A percentile compares a stretch with the other conserved stretches of the same genome.
Conservation (phyloP, 1,284 basidiomycete genomes). For the Ceratobasidium sp. region DNA sequence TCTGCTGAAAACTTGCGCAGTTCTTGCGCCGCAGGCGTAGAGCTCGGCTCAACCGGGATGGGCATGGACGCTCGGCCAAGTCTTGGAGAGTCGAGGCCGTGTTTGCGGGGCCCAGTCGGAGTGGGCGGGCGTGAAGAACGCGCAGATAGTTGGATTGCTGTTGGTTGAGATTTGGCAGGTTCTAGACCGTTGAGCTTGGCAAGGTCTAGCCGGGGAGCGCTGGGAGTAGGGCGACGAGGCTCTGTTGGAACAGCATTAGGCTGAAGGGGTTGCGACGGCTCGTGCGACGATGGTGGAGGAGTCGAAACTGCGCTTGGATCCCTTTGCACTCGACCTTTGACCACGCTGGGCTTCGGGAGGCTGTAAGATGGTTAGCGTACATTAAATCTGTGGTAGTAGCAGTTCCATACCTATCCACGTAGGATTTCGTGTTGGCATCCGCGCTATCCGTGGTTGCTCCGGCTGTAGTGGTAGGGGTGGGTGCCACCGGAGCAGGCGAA, state of each 20-base stretch:
- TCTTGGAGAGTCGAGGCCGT: constrained; percentile 39
- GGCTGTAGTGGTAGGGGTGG: constrained; percentile 46
- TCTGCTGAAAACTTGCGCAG: constrained; percentile 63
- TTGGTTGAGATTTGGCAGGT: constrained; percentile 51
- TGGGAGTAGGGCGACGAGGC: constrained; percentile 40
- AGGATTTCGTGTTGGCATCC: constrained; percentile 37
- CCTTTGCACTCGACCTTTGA: constrained; percentile 39
- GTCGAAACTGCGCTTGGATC: constrained; percentile 11
- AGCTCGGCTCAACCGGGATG: constrained; percentile 79
- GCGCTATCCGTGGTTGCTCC: constrained; percentile 35
- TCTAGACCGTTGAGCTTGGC: constrained; percentile 36
- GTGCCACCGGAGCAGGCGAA: constrained; percentile 43
- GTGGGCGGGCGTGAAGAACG: constrained; percentile 42
- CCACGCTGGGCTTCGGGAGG: constrained; percentile 39
- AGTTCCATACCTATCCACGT: constrained; percentile 52
- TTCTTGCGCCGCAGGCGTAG: constrained; percentile 81
- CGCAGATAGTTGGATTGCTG: constrained; percentile 47
- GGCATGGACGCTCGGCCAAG: constrained; percentile 64
- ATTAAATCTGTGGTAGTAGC: background rate
- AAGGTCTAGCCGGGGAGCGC: constrained; percentile 38
- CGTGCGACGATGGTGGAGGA: constrained; percentile 48
- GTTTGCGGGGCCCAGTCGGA: constrained; percentile 41
- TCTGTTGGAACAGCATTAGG: constrained; percentile 51
- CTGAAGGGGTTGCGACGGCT: constrained; percentile 55
- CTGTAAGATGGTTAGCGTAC: background rate